Percentiles rank a stretch among this genome's conserved stretches.
phyloP scores from a whole-genome alignment of 108 stramenopile species.

The Cyclotella distinguenda region DNA sequence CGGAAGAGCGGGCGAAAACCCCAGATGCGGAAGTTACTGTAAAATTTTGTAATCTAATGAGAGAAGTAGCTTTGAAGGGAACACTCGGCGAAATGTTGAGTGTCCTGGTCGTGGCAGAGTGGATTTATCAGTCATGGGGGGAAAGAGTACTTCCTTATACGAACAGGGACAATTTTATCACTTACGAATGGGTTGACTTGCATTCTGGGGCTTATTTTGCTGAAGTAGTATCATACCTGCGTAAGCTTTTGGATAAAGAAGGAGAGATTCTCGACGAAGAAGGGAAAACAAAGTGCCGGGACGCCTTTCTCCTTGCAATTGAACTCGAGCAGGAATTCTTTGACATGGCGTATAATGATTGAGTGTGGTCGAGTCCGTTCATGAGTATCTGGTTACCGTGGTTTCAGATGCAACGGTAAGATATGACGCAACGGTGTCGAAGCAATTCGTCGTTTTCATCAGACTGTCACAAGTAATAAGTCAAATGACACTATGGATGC shows the following conservation, averaged over 20 bases:
- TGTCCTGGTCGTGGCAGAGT: constrained; percentile 71
- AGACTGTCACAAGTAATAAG: no score
- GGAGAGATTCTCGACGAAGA: constrained; percentile 38
- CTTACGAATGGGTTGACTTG: constrained; percentile 71
- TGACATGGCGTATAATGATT: constrained; percentile 53
- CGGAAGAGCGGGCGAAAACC: constrained; percentile 42
- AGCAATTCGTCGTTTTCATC: no score
- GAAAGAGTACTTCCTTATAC: constrained; percentile 41
- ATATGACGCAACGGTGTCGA: no score
- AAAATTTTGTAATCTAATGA: constrained; percentile 53
- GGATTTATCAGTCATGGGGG: constrained; percentile 70
- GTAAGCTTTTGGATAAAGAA: constrained; percentile 60
- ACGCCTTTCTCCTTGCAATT: constrained; percentile 55
- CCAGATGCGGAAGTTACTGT: constrained; percentile 50
- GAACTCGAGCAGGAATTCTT: constrained; percentile 73
- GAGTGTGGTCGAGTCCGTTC: background rate
- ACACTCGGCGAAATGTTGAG: constrained; percentile 65
- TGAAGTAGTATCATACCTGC: constrained; percentile 56
- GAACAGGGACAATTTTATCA: constrained; percentile 51
- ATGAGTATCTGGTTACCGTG: no score
- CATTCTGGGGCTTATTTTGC: constrained; percentile 61
- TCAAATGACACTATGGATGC: no score
- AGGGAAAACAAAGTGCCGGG: constrained; percentile 33
- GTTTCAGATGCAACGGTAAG: no score
- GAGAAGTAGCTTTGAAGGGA: constrained; percentile 42